Base-by-base conservation (phyloP, 345 rosid genomes). In the Kandelia obovata region DNA sequence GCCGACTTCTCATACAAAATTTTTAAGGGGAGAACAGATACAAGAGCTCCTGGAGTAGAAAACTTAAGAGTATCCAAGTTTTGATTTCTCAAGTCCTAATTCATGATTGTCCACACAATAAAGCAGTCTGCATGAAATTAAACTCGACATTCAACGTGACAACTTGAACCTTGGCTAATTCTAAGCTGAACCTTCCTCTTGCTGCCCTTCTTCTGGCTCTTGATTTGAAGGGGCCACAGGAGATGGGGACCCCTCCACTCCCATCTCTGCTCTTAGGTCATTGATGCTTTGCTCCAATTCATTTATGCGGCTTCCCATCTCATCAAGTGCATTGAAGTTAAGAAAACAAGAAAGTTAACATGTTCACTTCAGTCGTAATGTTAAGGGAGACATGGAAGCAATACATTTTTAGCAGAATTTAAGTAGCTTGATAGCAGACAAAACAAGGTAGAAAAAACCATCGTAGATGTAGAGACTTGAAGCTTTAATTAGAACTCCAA, bases 251-350 rank as follows among this genome's bases (percentile, higher is more conserved):
- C 87, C 88, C 66, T 91, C 94, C 64, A 86, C 82, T 21, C 88
- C 94, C 88, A 87, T 81, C 74, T 84, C 88, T 65, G 86, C 64
- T 72, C 76, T 79, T 62, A 91, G 87, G 57, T 88, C 96, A 31
- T 87, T 86, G 78, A 93, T 82, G 85, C 90, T 89, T 77, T 87
- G 88, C 84, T 93, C 96, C 79, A 89, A 79, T 73, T 93, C 91
- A 70, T 88, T 87, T 64, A 91, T 89, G 79, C 88, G 83, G 75
- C 56, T 71, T 71, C 92, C 95, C 96, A 91, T 93, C 64, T 93
- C 98, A 83, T 93, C 97, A 66, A 89, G 96, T 93, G 84, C 75
- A 79, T 64, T 73, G 76, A 58, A 57, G 74, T 89, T 82, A 84
- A 88, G 89, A 79, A 90, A 85, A 69, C 56, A 49, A 65, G 19